phyloP scores from a whole-genome alignment of 345 rosid genomes.

The Sisymbrium irio region DNA sequence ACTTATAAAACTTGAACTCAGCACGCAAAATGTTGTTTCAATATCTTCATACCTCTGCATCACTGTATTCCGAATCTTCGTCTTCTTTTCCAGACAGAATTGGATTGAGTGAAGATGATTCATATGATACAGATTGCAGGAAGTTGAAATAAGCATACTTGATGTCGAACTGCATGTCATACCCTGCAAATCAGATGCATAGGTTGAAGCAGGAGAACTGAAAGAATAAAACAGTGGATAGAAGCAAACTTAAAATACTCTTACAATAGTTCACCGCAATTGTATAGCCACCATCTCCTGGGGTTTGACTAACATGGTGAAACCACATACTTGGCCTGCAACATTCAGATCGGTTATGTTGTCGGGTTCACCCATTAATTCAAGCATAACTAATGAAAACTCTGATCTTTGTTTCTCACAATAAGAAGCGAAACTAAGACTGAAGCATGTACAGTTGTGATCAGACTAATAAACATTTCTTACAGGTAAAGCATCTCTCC shows the following conservation, averaged over 20 bases:
- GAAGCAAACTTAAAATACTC: constrained; percentile 15
- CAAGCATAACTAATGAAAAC: background rate
- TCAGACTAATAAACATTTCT: constrained; percentile 29
- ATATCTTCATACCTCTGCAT: constrained; percentile 22
- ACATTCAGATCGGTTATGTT: constrained; percentile 14
- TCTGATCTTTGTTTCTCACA: background rate
- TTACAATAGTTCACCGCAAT: constrained; percentile 88
- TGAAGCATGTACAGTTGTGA: background rate
- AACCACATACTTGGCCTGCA: constrained; percentile 99
- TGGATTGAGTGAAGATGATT: constrained; percentile 28
- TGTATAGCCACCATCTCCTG: constrained; percentile 64
- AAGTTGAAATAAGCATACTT: constrained; percentile 89
- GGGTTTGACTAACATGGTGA: constrained; percentile 85
- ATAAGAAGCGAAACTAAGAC: background rate
- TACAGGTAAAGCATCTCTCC: constrained; percentile 89
- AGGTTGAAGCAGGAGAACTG: background rate
- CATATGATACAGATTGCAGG: constrained; percentile 54
- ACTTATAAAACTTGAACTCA: constrained; percentile 5
- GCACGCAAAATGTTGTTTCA: background rate
- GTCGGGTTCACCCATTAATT: background rate
- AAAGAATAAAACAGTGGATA: background rate
- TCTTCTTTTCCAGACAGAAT: constrained; percentile 15
- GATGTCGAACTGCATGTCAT: constrained; percentile 86
- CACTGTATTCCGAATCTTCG: constrained; percentile 21
- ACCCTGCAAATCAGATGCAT: constrained; percentile 55